Evolutionary conservation across 2,329 filamentous ascomycete genomes (phyloP).

Genomic region (Venturia carpophila): DNA sequence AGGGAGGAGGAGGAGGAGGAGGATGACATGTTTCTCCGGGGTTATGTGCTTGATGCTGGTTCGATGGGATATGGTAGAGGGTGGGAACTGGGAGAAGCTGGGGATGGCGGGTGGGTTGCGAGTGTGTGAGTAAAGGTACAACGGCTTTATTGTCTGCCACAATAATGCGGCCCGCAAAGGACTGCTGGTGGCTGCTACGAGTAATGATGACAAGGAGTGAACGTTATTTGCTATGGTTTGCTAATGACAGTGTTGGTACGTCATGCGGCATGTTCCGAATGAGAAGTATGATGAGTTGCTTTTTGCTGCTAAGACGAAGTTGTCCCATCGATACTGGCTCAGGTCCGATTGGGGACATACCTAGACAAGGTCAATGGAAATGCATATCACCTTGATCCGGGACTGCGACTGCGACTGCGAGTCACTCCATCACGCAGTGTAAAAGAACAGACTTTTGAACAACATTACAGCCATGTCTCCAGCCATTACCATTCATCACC

Average conservation of each 20-base stretch:
- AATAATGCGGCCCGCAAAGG: background rate
- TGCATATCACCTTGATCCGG: too few relatives aligned
- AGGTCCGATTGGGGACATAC: too few relatives aligned
- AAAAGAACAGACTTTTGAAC: too few relatives aligned
- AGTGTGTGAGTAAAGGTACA: background rate
- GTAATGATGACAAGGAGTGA: background rate
- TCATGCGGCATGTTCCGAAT: background rate
- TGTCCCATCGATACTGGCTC: too few relatives aligned
- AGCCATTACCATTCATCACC: background rate
- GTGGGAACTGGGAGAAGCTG: background rate
- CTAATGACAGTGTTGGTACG: background rate
- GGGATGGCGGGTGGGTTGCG: too few relatives aligned
- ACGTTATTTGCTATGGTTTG: background rate
- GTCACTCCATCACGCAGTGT: too few relatives aligned
- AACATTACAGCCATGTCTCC: too few relatives aligned
- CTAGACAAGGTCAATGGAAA: too few relatives aligned
- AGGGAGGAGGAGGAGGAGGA: constrained; percentile 7
- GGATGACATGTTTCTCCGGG: background rate
- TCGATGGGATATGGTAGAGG: background rate
- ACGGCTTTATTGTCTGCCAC: background rate
- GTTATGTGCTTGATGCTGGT: background rate
- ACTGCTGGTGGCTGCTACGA: background rate
- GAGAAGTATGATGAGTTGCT: background rate
- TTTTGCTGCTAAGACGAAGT: background rate
- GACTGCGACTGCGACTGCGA: too few relatives aligned